Evolutionary conservation across 2,329 filamentous ascomycete species (phyloP).

Genomic region (Fusarium scirpi): DNA sequence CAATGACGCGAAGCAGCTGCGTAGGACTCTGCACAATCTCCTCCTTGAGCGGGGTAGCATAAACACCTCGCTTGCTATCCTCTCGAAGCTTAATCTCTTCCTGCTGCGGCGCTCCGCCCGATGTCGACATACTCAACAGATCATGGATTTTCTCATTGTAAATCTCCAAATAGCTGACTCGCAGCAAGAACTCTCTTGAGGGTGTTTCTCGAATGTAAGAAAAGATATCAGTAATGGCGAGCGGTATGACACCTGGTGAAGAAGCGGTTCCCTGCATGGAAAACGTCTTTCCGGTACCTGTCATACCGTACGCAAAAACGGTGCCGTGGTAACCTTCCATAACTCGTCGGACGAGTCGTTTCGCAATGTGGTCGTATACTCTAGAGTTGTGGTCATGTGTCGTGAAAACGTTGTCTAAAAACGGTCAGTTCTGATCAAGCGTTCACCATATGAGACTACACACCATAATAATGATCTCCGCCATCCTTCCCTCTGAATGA

Average conservation of each 20-base stretch:
- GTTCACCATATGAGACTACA: slow-evolving; percentile 46
- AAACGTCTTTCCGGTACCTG: slow-evolving; percentile 97
- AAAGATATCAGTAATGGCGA: slow-evolving; percentile 98
- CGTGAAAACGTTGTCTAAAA: slow-evolving; percentile 92
- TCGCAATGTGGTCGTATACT: slow-evolving; percentile 94
- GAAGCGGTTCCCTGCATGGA: slow-evolving; percentile 99
- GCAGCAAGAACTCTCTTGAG: slow-evolving; percentile 89
- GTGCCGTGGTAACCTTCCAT: slow-evolving; percentile 99
- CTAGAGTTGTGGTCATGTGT: slow-evolving; percentile 93
- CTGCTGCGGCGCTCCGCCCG: slow-evolving; percentile 68
- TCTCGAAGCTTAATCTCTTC: slow-evolving; percentile 98
- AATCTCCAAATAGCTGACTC: slow-evolving; percentile 98
- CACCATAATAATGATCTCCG: slow-evolving; percentile 93
- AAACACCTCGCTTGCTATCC: slow-evolving; percentile 95
- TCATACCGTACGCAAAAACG: slow-evolving; percentile 99
- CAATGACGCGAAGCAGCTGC: slow-evolving; percentile 93
- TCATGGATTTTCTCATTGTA: slow-evolving; percentile 99
- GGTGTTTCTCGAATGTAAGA: slow-evolving; percentile 98
- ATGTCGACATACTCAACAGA: slow-evolving; percentile 80
- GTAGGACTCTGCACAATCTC: slow-evolving; percentile 99
- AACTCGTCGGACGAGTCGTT: slow-evolving; percentile 91
- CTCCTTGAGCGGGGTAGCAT: slow-evolving; percentile 95
- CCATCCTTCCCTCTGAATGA: slow-evolving; percentile 89
- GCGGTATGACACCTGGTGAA: slow-evolving; percentile 94
- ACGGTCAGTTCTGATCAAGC: slow-evolving; percentile 33